A percentile compares a stretch with the other conserved stretches of the same genome.
These are phyloP conservation scores for Crassisporium funariophilum DNA, from an alignment of 768 basidiomycete species.

Conservation along the genomic window DNA sequence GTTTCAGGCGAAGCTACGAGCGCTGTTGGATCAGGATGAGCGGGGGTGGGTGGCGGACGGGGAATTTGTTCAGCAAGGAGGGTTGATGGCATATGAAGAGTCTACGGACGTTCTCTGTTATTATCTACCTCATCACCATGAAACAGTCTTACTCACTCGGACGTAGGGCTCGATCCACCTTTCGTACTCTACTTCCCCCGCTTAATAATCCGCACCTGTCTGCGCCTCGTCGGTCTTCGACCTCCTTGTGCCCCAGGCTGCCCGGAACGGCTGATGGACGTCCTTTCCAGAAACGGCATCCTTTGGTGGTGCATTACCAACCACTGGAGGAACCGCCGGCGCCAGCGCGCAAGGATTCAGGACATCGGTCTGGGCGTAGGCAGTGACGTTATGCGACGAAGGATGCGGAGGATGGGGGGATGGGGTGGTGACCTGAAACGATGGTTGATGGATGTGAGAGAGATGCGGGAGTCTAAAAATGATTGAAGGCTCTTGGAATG, in stretches of 20 bases:
- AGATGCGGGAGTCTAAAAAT: conserved; percentile 19
- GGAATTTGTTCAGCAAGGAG: conserved; percentile 34
- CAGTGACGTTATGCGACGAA: conserved; percentile 26
- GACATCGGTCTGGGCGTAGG: conserved; percentile 35
- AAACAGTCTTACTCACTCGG: background rate
- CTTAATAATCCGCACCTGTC: conserved; percentile 52
- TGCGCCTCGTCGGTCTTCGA: conserved; percentile 39
- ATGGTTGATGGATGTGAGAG: conserved; percentile 42
- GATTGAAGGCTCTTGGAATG: background rate
- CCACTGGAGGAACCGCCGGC: conserved; percentile 36
- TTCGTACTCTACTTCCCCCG: conserved; percentile 63
- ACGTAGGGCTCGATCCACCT: conserved; percentile 69
- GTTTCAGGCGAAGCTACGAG: conserved; percentile 31
- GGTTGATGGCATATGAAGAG: conserved; percentile 34
- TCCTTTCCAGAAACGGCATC: conserved; percentile 51
- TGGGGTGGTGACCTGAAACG: conserved; percentile 44
- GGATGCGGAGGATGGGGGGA: conserved; percentile 54
- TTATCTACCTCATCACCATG: conserved; percentile 21
- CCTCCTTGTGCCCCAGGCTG: conserved; percentile 54
- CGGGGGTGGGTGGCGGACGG: conserved; percentile 61
- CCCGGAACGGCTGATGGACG: conserved; percentile 37
- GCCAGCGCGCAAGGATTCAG: conserved; percentile 28
- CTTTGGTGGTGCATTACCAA: conserved; percentile 51
- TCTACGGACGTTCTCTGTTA: conserved; percentile 58
- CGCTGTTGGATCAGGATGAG: conserved; percentile 25